These are phyloP conservation scores for Ceratocystis destructans DNA, from an alignment of 2,329 filamentous ascomycete species.

Conservation along the genomic window DNA sequence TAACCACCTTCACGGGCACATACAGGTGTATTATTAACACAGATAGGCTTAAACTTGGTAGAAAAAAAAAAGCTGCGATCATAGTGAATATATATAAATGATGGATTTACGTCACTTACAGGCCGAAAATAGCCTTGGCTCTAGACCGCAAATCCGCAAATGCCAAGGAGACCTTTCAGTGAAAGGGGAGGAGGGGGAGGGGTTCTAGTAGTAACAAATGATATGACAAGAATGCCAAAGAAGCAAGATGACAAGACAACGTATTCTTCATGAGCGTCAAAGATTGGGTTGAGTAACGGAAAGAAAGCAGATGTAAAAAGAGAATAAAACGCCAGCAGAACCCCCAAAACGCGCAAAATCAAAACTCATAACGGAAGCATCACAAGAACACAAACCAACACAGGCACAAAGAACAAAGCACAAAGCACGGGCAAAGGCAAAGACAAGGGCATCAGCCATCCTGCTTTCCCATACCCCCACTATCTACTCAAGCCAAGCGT, in stretches of 20 bases:
- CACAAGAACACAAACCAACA: neutral
- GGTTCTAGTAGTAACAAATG: neutral
- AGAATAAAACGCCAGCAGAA: neutral
- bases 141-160: no score
- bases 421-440: neutral
- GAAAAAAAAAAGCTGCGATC: neutral
- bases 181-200: neutral
- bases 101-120: neutral
- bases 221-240: neutral
- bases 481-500: slow-evolving; percentile 27
- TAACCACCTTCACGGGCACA: no score
- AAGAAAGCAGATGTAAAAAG: neutral
- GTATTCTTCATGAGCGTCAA: neutral
- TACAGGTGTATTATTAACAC: no score
- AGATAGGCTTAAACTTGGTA: no score
- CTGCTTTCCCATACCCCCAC: neutral
- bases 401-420: neutral
- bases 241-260: neutral
- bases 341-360: neutral
- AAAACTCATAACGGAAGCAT: neutral
- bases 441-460: neutral
- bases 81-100: neutral
- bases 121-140: neutral
- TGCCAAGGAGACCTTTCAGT: no score
- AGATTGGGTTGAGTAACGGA: neutral